Percentiles rank a stretch among this genome's conserved stretches.
Evolutionary conservation across 306 rosid species (phyloP).

Genomic region (Dryas octopetala): DNA sequence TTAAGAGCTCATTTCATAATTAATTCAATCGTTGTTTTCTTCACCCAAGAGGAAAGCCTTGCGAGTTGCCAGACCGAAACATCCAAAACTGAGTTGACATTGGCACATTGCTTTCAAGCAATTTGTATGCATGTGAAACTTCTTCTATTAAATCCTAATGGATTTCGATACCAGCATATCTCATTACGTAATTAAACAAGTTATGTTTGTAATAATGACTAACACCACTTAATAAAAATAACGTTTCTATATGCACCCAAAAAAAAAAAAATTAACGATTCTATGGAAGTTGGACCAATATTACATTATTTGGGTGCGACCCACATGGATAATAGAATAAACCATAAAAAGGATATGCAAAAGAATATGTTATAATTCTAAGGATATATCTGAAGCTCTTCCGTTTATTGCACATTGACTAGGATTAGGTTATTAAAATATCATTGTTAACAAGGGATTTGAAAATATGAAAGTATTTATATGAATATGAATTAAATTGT

Average conservation of each 20-base stretch:
- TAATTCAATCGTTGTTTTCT: background rate
- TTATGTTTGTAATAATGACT: background rate
- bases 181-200: background rate
- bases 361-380: conserved; percentile 24
- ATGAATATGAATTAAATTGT: no score
- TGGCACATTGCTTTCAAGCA: background rate
- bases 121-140: background rate
- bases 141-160: no score
- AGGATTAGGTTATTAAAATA: no score
- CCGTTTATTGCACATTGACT: background rate
- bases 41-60: background rate
- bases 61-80: background rate
- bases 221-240: background rate
- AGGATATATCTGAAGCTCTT: background rate
- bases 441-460: no score
- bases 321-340: background rate
- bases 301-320: background rate
- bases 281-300: background rate
- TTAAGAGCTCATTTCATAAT: no score
- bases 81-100: background rate
- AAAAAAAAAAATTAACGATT: background rate
- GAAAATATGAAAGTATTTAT: no score
- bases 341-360: conserved; percentile 4
- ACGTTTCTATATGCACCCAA: no score
- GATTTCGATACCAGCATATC: background rate